Conservation (phyloP, 177 flowering plant genomes). For the Vitis hybrid region DNA sequence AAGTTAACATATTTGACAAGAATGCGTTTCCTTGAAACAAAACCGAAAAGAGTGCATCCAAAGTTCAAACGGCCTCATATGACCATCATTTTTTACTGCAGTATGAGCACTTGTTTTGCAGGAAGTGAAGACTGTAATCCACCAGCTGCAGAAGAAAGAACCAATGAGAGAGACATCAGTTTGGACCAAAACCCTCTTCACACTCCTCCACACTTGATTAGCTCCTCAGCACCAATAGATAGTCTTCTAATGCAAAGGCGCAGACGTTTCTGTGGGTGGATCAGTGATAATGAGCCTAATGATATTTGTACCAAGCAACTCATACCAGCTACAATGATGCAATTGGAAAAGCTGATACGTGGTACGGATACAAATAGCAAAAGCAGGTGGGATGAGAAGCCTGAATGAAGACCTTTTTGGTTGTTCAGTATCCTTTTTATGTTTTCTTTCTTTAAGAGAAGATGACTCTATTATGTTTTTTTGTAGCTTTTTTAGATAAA, state of each 20-base stretch:
- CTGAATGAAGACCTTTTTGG: neutral
- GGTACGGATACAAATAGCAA: neutral
- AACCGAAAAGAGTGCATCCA: neutral
- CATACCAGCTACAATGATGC: neutral
- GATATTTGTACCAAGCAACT: slow-evolving; percentile 1
- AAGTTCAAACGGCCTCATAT: too few relatives aligned
- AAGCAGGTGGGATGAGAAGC: slow-evolving; percentile 21
- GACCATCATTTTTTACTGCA: neutral
- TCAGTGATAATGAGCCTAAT: slow-evolving; percentile 15
- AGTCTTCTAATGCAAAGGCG: slow-evolving; percentile 8
- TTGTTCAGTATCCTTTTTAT: too few relatives aligned
- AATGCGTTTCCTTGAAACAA: neutral
- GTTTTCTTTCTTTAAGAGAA: too few relatives aligned
- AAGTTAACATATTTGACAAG: neutral
- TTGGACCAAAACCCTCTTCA: neutral
- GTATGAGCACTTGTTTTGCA: neutral
- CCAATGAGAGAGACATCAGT: neutral
- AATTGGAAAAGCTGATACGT: neutral
- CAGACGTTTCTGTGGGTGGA: slow-evolving; percentile 37
- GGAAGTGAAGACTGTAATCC: neutral
- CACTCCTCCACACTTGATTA: neutral
- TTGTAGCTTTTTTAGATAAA: too few relatives aligned
- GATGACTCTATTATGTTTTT: too few relatives aligned
- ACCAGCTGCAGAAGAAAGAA: neutral
- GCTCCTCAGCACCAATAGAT: neutral